phyloP scores from a whole-genome alignment of 768 basidiomycete species.

The Macrolepiota dolichaula region DNA sequence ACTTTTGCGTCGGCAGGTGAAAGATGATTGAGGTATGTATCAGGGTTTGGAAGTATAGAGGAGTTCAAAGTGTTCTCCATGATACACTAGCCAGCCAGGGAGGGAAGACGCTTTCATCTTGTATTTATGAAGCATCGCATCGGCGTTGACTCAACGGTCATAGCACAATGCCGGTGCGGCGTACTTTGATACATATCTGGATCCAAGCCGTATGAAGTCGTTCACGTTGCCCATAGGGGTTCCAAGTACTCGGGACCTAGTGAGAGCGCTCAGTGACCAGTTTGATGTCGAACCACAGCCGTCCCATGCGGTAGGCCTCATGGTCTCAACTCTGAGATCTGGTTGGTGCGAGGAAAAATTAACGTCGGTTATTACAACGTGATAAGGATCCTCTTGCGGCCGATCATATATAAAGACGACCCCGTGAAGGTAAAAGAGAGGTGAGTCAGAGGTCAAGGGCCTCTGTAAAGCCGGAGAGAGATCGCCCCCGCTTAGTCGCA shows the following conservation, averaged over 20 bases:
- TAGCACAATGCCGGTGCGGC: background rate
- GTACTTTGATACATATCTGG: background rate
- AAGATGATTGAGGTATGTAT: background rate
- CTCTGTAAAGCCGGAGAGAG: no score
- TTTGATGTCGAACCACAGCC: no score
- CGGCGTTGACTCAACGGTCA: background rate
- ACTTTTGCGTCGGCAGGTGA: background rate
- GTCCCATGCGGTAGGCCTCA: no score
- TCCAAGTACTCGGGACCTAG: background rate
- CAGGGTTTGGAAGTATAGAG: background rate
- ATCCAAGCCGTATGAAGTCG: background rate
- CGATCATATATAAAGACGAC: no score
- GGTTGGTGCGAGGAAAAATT: no score
- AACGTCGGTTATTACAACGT: no score
- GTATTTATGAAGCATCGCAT: background rate
- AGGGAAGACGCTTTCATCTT: background rate
- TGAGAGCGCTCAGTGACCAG: no score
- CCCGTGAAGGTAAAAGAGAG: no score
- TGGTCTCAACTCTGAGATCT: no score
- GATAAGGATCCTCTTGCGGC: no score
- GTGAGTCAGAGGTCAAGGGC: no score
- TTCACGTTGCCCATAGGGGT: background rate
- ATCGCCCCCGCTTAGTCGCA: no score
- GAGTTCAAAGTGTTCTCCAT: background rate
- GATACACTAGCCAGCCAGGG: background rate